A percentile compares a stretch with the other conserved stretches of the same genome.
Evolutionary conservation across 208 protist genomes (phyloP).

Genomic region (Crithidia fasciculata): DNA sequence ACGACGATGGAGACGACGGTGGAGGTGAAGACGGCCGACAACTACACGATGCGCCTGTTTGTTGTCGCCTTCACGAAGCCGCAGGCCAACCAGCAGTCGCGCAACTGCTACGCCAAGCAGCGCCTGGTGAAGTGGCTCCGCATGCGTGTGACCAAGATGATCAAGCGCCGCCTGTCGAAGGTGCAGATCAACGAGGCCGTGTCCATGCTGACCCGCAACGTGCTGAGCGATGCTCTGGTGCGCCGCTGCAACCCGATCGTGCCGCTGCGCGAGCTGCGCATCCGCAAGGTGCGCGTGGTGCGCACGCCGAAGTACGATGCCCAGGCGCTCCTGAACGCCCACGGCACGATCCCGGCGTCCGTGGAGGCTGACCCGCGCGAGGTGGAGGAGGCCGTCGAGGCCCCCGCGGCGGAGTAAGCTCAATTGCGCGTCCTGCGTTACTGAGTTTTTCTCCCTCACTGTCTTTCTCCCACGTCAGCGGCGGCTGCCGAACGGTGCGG

Average conservation of each 20-base stretch:
- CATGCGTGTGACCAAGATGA: constrained; percentile 96
- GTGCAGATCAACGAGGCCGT: constrained; percentile 95
- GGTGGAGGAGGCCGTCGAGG: constrained; percentile 79
- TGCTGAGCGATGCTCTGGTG: constrained; percentile 96
- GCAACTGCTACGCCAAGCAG: constrained; percentile 98
- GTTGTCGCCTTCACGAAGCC: constrained; percentile 98
- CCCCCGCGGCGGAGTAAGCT: constrained; percentile 41
- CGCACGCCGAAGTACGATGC: constrained; percentile 97
- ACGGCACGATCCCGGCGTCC: constrained; percentile 88
- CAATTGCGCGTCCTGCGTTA: constrained; percentile 4
- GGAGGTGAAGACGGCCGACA: constrained; percentile 97
- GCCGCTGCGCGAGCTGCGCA: constrained; percentile 97
- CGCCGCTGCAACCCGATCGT: constrained; percentile 95
- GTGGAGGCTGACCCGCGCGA: constrained; percentile 75
- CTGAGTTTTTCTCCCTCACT: constrained; percentile 16
- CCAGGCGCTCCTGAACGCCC: constrained; percentile 91
- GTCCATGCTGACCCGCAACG: constrained; percentile 94
- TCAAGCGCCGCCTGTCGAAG: constrained; percentile 87
- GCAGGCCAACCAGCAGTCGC: constrained; percentile 91
- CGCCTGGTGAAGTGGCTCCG: constrained; percentile 95
- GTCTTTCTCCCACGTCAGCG: not conserved
- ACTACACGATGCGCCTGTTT: constrained; percentile 97
- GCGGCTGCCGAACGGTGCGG: too few species aligned
- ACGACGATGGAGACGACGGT: constrained; percentile 97
- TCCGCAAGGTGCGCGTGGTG: constrained; percentile 98